A percentile compares a stretch with the other conserved stretches of the same genome.
Conservation (phyloP, 306 rosid genomes). For the Inga oerstediana region DNA sequence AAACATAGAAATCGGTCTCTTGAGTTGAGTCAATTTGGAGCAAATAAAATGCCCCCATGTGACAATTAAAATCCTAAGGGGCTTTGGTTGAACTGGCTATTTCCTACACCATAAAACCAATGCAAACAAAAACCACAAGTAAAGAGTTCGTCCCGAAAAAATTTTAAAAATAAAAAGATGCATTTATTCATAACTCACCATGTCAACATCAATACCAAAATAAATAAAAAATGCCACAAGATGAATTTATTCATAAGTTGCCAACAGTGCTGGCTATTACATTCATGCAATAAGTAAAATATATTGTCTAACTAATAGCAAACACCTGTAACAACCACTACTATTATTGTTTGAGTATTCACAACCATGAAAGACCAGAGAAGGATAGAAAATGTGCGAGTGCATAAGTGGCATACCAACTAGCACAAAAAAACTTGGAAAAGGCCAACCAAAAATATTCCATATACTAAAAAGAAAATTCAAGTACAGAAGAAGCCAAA, state of each 20-base stretch:
- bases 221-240: background rate
- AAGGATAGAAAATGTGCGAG: background rate
- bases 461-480: background rate
- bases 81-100: background rate
- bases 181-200: background rate
- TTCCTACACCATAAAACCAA: background rate
- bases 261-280: background rate
- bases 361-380: background rate
- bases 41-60: background rate
- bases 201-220: background rate
- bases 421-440: background rate
- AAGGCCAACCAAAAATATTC: too few species aligned
- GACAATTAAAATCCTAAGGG: background rate
- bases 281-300: background rate
- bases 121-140: background rate
- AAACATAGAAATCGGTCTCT: background rate
- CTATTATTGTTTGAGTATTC: conserved; percentile 1
- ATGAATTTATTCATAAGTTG: background rate
- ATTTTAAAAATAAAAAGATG: background rate
- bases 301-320: background rate
- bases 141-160: background rate
- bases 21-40: background rate
- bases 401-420: conserved; percentile 3
- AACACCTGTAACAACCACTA: background rate
- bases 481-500: background rate